These are phyloP conservation scores for Penicillium sp. DNA, from an alignment of 2,329 filamentous ascomycete species.

Conservation along the genomic window DNA sequence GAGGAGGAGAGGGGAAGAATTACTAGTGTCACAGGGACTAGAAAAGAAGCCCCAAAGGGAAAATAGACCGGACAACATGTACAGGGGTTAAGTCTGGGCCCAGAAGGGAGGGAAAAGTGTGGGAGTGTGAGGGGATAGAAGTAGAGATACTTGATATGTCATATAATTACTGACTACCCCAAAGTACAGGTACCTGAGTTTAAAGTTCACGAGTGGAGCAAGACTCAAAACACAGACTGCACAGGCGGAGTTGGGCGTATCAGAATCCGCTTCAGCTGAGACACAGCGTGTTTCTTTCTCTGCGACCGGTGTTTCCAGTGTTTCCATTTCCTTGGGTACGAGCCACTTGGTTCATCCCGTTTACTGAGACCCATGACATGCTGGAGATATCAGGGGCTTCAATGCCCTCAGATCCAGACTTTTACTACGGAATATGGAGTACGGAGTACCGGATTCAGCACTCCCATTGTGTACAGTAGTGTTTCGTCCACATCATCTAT, in stretches of 20 bases:
- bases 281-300: slow-evolving; percentile 32
- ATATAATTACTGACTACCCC: background rate
- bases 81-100: slow-evolving; percentile 12
- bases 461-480: background rate
- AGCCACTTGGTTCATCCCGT: background rate
- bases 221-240: slow-evolving; percentile 13
- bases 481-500: background rate
- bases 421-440: background rate
- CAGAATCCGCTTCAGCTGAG: slow-evolving; percentile 29
- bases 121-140: slow-evolving; percentile 6
- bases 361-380: background rate
- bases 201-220: slow-evolving; percentile 15
- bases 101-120: slow-evolving; percentile 6
- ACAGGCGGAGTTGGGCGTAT: slow-evolving; percentile 12
- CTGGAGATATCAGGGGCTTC: background rate
- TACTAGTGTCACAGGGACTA: slow-evolving; percentile 9
- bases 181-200: slow-evolving; percentile 13
- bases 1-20: slow-evolving; percentile 2
- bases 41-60: slow-evolving; percentile 10
- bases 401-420: background rate
- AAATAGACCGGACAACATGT: slow-evolving; percentile 6
- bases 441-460: background rate
- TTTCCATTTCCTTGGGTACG: slow-evolving; percentile 15
- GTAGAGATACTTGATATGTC: background rate
- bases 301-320: background rate